Evolutionary conservation across 768 basidiomycete species (phyloP).

Genomic region (Scleroderma bovista): DNA sequence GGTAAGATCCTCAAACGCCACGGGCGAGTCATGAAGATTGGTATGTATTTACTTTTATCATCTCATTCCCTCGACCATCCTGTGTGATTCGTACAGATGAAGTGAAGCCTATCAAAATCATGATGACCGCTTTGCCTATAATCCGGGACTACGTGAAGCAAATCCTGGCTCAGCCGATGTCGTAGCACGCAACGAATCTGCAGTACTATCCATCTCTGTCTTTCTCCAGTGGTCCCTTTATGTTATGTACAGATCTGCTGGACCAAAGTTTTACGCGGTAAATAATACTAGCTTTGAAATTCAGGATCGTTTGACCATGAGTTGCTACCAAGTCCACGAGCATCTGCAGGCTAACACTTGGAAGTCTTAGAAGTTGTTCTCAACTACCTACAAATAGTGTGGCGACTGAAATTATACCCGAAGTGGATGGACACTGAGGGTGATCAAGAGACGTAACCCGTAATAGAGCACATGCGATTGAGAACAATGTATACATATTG

Average conservation of each 20-base stretch:
- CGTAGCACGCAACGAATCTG: background rate
- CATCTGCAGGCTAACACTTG: no score
- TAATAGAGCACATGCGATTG: no score
- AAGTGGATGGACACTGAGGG: no score
- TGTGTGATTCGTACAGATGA: conserved; percentile 42
- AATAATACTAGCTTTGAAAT: conserved; percentile 41
- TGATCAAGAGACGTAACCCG: no score
- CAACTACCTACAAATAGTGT: no score
- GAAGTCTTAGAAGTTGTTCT: no score
- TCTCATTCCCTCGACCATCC: background rate
- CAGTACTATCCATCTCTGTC: no score
- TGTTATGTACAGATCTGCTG: conserved; percentile 40
- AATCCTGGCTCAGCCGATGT: conserved; percentile 8
- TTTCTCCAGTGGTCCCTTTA: background rate
- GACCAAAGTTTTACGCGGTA: conserved; percentile 44
- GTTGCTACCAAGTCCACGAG: conserved; percentile 17
- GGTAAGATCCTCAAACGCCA: conserved; percentile 50
- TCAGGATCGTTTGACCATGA: conserved; percentile 48
- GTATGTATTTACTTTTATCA: conserved; percentile 35
- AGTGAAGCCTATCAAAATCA: conserved; percentile 68
- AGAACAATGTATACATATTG: no score
- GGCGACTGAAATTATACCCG: no score
- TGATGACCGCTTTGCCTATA: conserved; percentile 57
- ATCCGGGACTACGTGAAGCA: conserved; percentile 54
- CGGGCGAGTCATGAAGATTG: conserved; percentile 56